These are phyloP conservation scores for Lenwebbia sp. DNA, from an alignment of 345 rosid species.

Conservation along the genomic window DNA sequence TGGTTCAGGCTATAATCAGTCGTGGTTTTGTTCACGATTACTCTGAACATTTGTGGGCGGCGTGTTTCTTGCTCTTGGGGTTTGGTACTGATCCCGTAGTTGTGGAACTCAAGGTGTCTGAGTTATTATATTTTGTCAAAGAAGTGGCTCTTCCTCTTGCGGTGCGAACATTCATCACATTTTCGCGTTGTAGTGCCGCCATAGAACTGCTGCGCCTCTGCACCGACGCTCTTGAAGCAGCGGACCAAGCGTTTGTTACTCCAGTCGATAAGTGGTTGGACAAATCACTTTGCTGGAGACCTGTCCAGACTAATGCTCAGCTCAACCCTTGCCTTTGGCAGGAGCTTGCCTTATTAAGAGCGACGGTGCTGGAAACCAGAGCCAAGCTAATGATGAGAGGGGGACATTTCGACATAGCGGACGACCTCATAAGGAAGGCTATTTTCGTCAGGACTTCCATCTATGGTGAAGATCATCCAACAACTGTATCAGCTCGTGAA, in stretches of 20 bases:
- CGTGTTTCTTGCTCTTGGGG: slow-evolving; percentile 67
- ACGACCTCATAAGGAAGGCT: slow-evolving; percentile 81
- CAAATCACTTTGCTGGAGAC: slow-evolving; percentile 85
- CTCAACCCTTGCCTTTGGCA: slow-evolving; percentile 86
- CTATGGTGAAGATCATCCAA: slow-evolving; percentile 83
- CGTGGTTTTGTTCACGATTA: slow-evolving; percentile 51
- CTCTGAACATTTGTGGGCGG: slow-evolving; percentile 76
- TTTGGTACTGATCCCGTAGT: slow-evolving; percentile 54
- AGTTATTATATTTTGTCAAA: slow-evolving; percentile 46
- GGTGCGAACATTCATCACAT: slow-evolving; percentile 52
- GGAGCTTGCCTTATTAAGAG: slow-evolving; percentile 82
- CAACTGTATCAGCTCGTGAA: slow-evolving; percentile 64
- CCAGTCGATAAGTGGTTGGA: slow-evolving; percentile 87
- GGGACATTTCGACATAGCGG: slow-evolving; percentile 71
- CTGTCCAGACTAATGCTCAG: slow-evolving; percentile 76
- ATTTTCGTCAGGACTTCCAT: slow-evolving; percentile 81
- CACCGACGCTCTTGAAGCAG: slow-evolving; percentile 77
- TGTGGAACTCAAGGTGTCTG: slow-evolving; percentile 61
- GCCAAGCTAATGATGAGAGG: slow-evolving; percentile 89
- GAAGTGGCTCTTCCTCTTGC: slow-evolving; percentile 73
- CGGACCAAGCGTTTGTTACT: slow-evolving; percentile 74
- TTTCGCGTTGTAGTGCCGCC: slow-evolving; percentile 75
- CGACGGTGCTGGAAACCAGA: slow-evolving; percentile 82
- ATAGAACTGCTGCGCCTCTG: slow-evolving; percentile 81
- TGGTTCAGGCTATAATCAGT: slow-evolving; percentile 63